Conservation (phyloP, 2,329 filamentous ascomycete species). For the Hymenoscyphus albidus region DNA sequence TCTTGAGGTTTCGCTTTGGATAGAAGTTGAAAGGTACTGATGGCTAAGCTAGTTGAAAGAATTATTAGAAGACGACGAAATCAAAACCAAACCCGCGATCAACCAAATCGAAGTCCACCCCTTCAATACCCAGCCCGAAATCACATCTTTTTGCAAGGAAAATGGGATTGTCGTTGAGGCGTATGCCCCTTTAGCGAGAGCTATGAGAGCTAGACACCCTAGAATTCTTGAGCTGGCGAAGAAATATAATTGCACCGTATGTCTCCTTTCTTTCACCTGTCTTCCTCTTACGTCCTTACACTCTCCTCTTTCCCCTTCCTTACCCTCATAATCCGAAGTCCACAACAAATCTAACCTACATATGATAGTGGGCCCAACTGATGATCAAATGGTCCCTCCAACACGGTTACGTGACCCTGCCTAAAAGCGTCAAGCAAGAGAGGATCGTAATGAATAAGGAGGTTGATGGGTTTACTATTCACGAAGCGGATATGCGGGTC, state of each 20-base stretch:
- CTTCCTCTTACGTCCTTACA: no score
- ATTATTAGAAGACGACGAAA: constrained; percentile 29
- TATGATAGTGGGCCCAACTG: constrained; percentile 57
- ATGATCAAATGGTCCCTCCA: constrained; percentile 76
- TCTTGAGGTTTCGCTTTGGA: not conserved
- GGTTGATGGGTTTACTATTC: constrained; percentile 58
- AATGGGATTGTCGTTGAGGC: constrained; percentile 71
- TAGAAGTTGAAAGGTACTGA: not conserved
- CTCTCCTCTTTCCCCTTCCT: no score
- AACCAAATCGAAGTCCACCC: constrained; percentile 83
- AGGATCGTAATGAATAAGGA: constrained; percentile 63
- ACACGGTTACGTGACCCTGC: constrained; percentile 67
- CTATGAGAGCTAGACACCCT: constrained; percentile 64
- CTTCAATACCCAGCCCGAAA: constrained; percentile 70
- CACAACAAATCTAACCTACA: no score
- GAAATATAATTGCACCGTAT: constrained; percentile 61
- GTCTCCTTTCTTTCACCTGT: no score
- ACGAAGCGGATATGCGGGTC: constrained; percentile 55
- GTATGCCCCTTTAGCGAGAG: constrained; percentile 73
- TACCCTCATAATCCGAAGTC: no score
- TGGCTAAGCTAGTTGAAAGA: constrained; percentile 15
- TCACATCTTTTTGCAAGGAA: constrained; percentile 61
- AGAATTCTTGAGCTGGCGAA: constrained; percentile 57
- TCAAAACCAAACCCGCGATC: constrained; percentile 61
- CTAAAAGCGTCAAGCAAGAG: constrained; percentile 63